Percentiles rank a stretch among this genome's conserved stretches.
These are phyloP conservation scores for Trametes versicolor DNA, from an alignment of 1,284 basidiomycete species.

Conservation along the genomic window DNA sequence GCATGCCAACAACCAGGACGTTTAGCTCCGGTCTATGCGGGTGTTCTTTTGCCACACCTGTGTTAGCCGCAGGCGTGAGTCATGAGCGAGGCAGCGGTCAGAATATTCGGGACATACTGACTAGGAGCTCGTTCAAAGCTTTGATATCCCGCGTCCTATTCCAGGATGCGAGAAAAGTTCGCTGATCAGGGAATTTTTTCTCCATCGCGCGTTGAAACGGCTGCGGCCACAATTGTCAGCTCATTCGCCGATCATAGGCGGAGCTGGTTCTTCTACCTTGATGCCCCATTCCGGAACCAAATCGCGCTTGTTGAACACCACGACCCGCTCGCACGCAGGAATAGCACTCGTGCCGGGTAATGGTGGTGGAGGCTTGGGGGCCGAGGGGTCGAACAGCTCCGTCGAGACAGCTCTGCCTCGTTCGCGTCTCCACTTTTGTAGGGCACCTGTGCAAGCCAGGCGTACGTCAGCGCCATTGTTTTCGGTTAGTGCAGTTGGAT, in stretches of 20 bases:
- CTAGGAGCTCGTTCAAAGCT: constrained; percentile 68
- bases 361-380: constrained; percentile 13
- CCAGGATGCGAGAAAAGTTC: constrained; percentile 75
- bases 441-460: constrained; percentile 54
- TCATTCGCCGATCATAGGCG: constrained; percentile 13
- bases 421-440: constrained; percentile 71
- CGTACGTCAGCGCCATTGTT: neutral
- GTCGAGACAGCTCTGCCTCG: constrained; percentile 52
- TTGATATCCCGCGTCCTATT: constrained; percentile 72
- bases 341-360: constrained; percentile 30
- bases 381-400: neutral
- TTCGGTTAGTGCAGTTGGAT: too few relatives aligned
- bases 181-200: constrained; percentile 72
- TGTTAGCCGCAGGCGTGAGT: constrained; percentile 7
- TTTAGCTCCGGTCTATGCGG: constrained; percentile 80
- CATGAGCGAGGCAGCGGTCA: neutral
- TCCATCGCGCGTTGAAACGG: constrained; percentile 78
- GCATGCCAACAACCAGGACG: constrained; percentile 96
- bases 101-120: constrained; percentile 63
- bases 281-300: constrained; percentile 88
- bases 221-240: constrained; percentile 46
- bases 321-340: constrained; percentile 79
- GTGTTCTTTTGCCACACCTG: constrained; percentile 77
- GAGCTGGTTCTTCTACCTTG: constrained; percentile 61
- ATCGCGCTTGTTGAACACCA: constrained; percentile 95